Evolutionary conservation across 805 yeast species (phyloP).

Genomic region (Yarrowia deformans): DNA sequence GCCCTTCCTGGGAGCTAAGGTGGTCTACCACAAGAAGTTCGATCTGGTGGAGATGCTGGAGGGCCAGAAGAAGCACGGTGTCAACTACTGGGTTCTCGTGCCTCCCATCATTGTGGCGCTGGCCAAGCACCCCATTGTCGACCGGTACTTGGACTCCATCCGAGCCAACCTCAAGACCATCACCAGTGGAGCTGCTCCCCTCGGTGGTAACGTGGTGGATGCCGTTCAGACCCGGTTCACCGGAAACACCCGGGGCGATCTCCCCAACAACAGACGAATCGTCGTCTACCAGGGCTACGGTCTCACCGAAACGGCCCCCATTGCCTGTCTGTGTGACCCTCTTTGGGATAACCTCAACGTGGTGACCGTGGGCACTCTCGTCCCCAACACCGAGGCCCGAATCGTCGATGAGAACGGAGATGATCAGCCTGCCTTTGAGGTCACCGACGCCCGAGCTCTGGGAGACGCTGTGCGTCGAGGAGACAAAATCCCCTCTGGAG

Average conservation of each 20-base stretch:
- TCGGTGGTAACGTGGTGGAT: slow-evolving; percentile 44
- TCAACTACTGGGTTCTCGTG: slow-evolving; percentile 54
- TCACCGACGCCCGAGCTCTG: slow-evolving; percentile 17
- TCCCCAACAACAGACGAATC: slow-evolving; percentile 40
- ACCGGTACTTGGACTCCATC: slow-evolving; percentile 55
- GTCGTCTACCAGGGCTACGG: slow-evolving; percentile 40
- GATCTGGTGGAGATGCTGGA: slow-evolving; percentile 38
- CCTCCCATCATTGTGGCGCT: slow-evolving; percentile 55
- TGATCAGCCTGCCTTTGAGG: slow-evolving; percentile 36
- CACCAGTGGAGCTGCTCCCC: slow-evolving; percentile 59
- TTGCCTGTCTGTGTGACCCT: slow-evolving; percentile 33
- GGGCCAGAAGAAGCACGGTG: slow-evolving; percentile 45
- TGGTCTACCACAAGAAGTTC: slow-evolving; percentile 32
- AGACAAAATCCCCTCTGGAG: slow-evolving; percentile 52
- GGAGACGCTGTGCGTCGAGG: slow-evolving; percentile 36
- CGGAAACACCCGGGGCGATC: slow-evolving; percentile 35
- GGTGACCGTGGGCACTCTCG: slow-evolving; percentile 25
- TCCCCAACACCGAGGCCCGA: slow-evolving; percentile 32
- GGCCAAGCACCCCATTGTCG: slow-evolving; percentile 56
- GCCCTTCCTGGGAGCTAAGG: slow-evolving; percentile 32
- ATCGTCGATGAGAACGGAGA: slow-evolving; percentile 37
- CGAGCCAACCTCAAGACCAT: slow-evolving; percentile 53
- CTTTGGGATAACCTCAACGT: slow-evolving; percentile 12
- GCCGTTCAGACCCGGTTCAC: slow-evolving; percentile 36
- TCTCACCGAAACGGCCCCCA: slow-evolving; percentile 42